Evolutionary conservation across 495 filamentous ascomycete genomes (phyloP), one percentile per base, ranked within the genome.

Genomic region (Alectoria sarmentosa): DNA sequence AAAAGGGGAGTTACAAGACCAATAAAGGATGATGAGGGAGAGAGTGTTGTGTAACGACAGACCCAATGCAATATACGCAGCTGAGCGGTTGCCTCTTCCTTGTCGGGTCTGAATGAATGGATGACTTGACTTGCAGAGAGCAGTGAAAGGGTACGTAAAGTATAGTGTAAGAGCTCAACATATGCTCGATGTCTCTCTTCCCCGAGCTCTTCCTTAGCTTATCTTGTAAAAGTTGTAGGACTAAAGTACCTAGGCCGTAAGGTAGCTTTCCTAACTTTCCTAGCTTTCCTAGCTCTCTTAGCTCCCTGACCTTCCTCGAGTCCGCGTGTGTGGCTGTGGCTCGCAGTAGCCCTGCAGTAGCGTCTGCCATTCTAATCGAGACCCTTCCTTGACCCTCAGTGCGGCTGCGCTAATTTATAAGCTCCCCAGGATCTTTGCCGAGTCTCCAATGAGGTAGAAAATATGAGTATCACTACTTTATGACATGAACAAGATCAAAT

Each of bases 401-500:
- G 30, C 52, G 52, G 15, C 30, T 55, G 30, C 30, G 49, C 49
- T 32, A 54, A 54, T 37, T 37, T 37, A 5, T 10, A 37, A 10
- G 15, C 26, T 54, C 15, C 4, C 11, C 6, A 13, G 2, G 49
- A 28, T 32, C 49, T 30, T 54, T 54, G 7, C 42, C 42, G 42
- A 46, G 21, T 37, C 36, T 37, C 36, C 36, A 37, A 37, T 37
- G 36, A 10, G 36, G 36, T 37, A 37, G 4, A 37, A 37, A 37
- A 37, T 37, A n/a, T n/a, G n/a, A n/a, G n/a, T n/a, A n/a, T n/a
- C n/a, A n/a, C n/a, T n/a, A n/a, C n/a, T n/a, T n/a, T n/a, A n/a
- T n/a, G n/a, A n/a, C n/a, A n/a, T n/a, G n/a, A 37, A 37, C 36
- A 37, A 10, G 36, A 37, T 37, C 36, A 66, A 38, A 66, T 62